Conservation (phyloP, 2,329 filamentous ascomycete species). For the Diaporthe capsici region DNA sequence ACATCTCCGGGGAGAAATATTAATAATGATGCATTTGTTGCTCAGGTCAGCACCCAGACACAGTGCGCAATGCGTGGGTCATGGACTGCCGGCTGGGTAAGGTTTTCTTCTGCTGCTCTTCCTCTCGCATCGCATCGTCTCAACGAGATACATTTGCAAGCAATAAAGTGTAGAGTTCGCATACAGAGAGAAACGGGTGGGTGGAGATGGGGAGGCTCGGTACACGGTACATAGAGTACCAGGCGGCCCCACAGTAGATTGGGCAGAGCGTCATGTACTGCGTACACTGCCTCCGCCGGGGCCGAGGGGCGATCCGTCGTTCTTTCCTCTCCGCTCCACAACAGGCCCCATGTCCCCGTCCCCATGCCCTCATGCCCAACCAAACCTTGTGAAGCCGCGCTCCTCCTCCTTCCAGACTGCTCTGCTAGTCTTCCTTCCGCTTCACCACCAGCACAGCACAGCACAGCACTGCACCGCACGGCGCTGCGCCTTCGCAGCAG, state of each 20-base stretch:
- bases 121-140: background rate
- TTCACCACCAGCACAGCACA: constrained; percentile 4
- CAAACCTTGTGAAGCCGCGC: background rate
- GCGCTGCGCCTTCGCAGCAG: constrained; percentile 12
- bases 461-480: background rate
- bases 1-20: background rate
- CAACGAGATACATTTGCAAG: background rate
- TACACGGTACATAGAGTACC: background rate
- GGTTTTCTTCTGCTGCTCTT: background rate
- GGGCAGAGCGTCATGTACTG: constrained; percentile 18
- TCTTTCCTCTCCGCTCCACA: constrained; percentile 19
- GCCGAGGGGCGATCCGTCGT: constrained; percentile 9
- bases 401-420: background rate
- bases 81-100: background rate
- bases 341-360: background rate
- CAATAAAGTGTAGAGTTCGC: background rate
- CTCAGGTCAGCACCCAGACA: background rate
- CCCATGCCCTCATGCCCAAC: constrained; percentile 5
- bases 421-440: background rate
- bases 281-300: constrained; percentile 30
- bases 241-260: background rate
- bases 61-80: constrained; percentile 1
- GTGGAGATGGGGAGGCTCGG: background rate
- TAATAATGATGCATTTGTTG: background rate
- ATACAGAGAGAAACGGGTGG: background rate